A percentile compares a stretch with the other conserved stretches of the same genome.
These are phyloP conservation scores for Penicillium daleae DNA, from an alignment of 495 filamentous ascomycete genomes.

Conservation along the genomic window DNA sequence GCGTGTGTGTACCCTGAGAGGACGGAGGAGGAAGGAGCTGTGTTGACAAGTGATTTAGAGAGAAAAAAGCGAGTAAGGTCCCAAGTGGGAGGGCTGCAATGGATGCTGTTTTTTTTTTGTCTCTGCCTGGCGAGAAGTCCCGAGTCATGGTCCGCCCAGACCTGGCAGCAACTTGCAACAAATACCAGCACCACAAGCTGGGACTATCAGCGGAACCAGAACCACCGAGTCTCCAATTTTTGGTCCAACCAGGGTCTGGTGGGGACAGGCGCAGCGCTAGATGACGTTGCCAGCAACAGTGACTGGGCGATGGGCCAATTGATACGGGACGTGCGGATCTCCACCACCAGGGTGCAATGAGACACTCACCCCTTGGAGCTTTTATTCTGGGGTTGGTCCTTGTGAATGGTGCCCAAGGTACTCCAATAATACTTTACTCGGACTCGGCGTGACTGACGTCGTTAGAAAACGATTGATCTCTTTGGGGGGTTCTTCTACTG, in stretches of 20 bases:
- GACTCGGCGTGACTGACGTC: neutral
- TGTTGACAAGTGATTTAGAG: neutral
- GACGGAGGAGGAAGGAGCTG: neutral
- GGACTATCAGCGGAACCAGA: neutral
- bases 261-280: constrained; percentile 4
- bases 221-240: neutral
- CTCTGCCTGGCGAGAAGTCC: neutral
- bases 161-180: neutral
- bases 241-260: constrained; percentile 11
- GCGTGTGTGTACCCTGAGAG: constrained; percentile 3
- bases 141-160: neutral
- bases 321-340: neutral
- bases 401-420: neutral
- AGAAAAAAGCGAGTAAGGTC: neutral
- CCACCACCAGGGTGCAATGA: neutral
- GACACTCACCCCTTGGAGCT: neutral
- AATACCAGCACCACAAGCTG: neutral
- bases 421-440: no score
- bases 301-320: constrained; percentile 23
- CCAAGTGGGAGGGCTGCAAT: neutral
- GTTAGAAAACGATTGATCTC: no score
- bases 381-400: neutral
- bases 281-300: constrained; percentile 22
- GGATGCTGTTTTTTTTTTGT: neutral
- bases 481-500: no score